Evolutionary conservation across 2,329 filamentous ascomycete genomes (phyloP), one percentile per base, ranked within the genome.

Genomic region (Pseudocercospora cruenta): DNA sequence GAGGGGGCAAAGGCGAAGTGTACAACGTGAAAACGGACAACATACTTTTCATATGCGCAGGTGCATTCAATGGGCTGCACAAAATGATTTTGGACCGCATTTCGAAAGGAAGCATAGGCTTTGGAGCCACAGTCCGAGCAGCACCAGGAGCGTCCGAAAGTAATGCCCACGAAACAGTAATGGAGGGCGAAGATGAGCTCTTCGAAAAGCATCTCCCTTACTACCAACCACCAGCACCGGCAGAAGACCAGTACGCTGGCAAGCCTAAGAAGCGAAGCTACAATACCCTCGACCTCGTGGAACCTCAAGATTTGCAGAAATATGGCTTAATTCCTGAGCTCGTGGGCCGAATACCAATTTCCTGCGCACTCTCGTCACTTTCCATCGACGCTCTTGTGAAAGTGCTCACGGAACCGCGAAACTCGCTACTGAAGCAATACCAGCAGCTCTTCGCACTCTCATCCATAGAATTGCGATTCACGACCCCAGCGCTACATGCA

Each of bases 21-120:
- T 90, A 86, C 78, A 89, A 92, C 63, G 90, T 97, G 65, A 91
- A 95, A 73, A 99, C 95, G 0, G 94, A 93, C 70, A 97, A 98
- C 73, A 98, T 99, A 66, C 86, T 99, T 28, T 99, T 99, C 80
- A 93, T 99, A 49, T 97, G 95, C 78, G 96, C 94, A 12, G 95
- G 95, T 19, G 95, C 95, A 19, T 99, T 99, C 76, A 91, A 96
- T 39, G 94, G 94, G 1, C 84, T 98, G 0, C 92, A 97, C 74
- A 97, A 96, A 77, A 86, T 91, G 36, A 87, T 99, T 58, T 84
- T 96, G 66, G 91, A 93, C 65, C 89, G 95, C n/a, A 90, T 98
- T 53, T 90, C 93, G 12, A 93, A 91, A 75, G 88, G 89, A 10
- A 91, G 92, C 2, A 94, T 99, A 71, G 95, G 95, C 0, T 99